Evolutionary conservation across 2,329 filamentous ascomycete genomes (phyloP).

Genomic region (Colletotrichum endophyticum): DNA sequence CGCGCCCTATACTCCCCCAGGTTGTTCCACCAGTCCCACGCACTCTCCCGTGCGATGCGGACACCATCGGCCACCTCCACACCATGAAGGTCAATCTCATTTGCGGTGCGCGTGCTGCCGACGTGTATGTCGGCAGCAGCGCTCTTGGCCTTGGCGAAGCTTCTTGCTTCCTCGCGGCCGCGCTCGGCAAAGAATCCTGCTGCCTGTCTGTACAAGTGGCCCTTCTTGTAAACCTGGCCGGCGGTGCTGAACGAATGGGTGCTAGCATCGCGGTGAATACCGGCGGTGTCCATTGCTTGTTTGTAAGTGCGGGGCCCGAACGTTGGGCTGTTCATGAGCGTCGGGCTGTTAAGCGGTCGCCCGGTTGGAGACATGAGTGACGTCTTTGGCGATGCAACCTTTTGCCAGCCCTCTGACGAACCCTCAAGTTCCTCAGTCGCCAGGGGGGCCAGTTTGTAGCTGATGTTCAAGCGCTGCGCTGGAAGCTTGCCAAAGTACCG

Average conservation of each 20-base stretch:
- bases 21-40: slow-evolving; percentile 76
- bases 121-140: slow-evolving; percentile 74
- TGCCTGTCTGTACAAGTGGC: slow-evolving; percentile 74
- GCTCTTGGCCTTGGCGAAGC: slow-evolving; percentile 64
- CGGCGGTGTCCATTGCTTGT: slow-evolving; percentile 26
- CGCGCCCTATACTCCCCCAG: slow-evolving; percentile 68
- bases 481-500: slow-evolving; percentile 45
- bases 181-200: slow-evolving; percentile 78
- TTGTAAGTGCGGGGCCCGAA: slow-evolving; percentile 1
- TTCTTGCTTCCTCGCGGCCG: slow-evolving; percentile 66
- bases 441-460: slow-evolving; percentile 42
- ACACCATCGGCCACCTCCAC: slow-evolving; percentile 82
- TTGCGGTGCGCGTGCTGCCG: slow-evolving; percentile 64
- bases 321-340: neutral
- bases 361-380: neutral
- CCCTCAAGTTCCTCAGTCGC: slow-evolving; percentile 35
- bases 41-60: slow-evolving; percentile 73
- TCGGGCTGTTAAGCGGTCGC: slow-evolving; percentile 4
- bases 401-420: slow-evolving; percentile 12
- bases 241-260: slow-evolving; percentile 41
- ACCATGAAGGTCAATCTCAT: slow-evolving; percentile 80
- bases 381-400: neutral
- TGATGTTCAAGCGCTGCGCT: slow-evolving; percentile 39
- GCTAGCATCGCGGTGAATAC: slow-evolving; percentile 30
- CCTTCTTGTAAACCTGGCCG: slow-evolving; percentile 45